Conservation (phyloP, 2,329 filamentous ascomycete species). For the Pestalotiopsis sp. region DNA sequence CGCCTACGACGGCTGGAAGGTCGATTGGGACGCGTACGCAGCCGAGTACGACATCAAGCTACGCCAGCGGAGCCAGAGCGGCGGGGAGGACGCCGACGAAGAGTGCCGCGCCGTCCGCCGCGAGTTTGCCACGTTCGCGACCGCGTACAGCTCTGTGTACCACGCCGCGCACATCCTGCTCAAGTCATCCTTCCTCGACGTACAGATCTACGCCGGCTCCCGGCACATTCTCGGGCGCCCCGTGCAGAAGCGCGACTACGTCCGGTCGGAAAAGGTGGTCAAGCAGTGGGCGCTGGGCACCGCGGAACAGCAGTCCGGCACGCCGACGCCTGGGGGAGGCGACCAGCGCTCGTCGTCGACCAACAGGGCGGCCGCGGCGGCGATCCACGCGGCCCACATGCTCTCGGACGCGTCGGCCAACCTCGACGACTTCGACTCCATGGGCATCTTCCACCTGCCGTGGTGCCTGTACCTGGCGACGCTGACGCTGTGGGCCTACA, state of each 20-base stretch:
- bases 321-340: neutral
- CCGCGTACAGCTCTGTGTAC: slow-evolving; percentile 56
- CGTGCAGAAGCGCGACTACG: slow-evolving; percentile 51
- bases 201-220: slow-evolving; percentile 64
- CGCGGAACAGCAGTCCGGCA: neutral
- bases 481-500: slow-evolving; percentile 59
- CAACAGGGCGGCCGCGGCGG: slow-evolving; percentile 40
- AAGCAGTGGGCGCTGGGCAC: slow-evolving; percentile 43
- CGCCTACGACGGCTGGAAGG: slow-evolving; percentile 60
- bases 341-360: neutral
- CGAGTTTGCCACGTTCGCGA: slow-evolving; percentile 48
- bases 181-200: slow-evolving; percentile 59
- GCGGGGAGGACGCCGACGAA: slow-evolving; percentile 19
- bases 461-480: slow-evolving; percentile 65
- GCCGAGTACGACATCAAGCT: slow-evolving; percentile 30
- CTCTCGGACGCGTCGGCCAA: slow-evolving; percentile 50
- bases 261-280: slow-evolving; percentile 50
- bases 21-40: slow-evolving; percentile 57
- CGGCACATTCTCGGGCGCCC: slow-evolving; percentile 59
- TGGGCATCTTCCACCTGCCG: slow-evolving; percentile 60
- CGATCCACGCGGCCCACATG: slow-evolving; percentile 56
- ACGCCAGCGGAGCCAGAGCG: slow-evolving; percentile 18
- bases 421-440: slow-evolving; percentile 51
- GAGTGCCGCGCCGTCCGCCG: slow-evolving; percentile 18
- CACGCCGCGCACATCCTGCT: slow-evolving; percentile 59